phyloP scores from a whole-genome alignment of 495 filamentous ascomycete genomes.

The Penicillium herquei region DNA sequence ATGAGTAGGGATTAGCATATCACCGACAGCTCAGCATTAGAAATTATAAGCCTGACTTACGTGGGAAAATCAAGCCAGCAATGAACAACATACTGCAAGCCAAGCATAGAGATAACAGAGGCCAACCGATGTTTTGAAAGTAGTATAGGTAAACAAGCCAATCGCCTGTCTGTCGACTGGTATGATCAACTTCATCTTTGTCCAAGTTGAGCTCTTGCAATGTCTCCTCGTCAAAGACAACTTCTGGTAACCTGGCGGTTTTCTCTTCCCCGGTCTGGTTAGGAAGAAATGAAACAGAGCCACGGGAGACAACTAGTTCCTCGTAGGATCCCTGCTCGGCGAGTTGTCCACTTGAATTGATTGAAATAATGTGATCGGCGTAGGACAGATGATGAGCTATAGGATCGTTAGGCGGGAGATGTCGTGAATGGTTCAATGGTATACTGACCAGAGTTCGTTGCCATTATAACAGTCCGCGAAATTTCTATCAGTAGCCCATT shows the following conservation, averaged over 20 bases:
- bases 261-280: background rate
- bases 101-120: constrained; percentile 22
- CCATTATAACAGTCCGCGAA: constrained; percentile 25
- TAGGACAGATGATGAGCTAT: constrained; percentile 18
- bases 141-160: constrained; percentile 33
- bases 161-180: constrained; percentile 34
- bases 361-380: constrained; percentile 23
- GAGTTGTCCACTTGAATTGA: constrained; percentile 10
- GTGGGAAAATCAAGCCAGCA: constrained; percentile 16
- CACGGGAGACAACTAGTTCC: constrained; percentile 8
- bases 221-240: constrained; percentile 21
- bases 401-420: background rate
- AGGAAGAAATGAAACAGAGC: constrained; percentile 6
- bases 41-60: constrained; percentile 8
- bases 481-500: constrained; percentile 26
- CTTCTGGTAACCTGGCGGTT: constrained; percentile 8
- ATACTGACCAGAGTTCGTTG: constrained; percentile 11
- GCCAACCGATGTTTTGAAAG: constrained; percentile 27
- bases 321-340: constrained; percentile 16
- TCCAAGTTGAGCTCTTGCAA: constrained; percentile 18
- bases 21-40: background rate
- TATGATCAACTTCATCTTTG: constrained; percentile 12
- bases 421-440: background rate
- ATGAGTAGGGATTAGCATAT: background rate
- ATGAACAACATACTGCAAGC: constrained; percentile 27